Percentiles rank a stretch among this genome's conserved stretches.
phyloP scores from a whole-genome alignment of 352 stramenopile genomes.

The Detonula confervacea region DNA sequence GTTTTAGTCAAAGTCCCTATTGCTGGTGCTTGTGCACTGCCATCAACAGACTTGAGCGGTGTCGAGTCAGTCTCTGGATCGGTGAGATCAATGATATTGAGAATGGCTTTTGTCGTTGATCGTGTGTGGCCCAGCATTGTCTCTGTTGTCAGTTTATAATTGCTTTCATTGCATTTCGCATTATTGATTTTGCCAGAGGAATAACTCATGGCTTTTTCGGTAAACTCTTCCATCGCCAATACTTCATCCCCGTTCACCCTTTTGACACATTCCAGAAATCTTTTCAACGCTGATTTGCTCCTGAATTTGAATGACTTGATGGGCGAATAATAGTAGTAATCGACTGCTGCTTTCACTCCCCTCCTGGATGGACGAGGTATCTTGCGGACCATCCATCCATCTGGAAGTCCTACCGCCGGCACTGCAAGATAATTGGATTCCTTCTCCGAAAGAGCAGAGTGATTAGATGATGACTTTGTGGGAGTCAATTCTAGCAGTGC shows the following conservation, averaged over 20 bases:
- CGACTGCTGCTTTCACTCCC: background rate
- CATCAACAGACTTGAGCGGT: background rate
- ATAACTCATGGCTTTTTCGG: no score
- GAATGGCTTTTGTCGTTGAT: background rate
- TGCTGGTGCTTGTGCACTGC: background rate
- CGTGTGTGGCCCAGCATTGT: background rate
- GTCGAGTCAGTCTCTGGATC: constrained; percentile 1
- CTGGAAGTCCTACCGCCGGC: background rate
- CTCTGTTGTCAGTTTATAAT: no score
- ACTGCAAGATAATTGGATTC: background rate
- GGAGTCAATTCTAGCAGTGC: background rate
- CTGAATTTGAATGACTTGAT: background rate
- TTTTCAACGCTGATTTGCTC: background rate
- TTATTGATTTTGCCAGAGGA: no score
- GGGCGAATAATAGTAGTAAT: constrained; percentile 1
- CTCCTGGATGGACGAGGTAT: background rate
- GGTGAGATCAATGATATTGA: constrained; percentile 1
- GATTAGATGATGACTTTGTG: background rate
- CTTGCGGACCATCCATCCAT: background rate
- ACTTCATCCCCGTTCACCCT: background rate
- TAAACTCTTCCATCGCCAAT: background rate
- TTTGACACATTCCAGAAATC: constrained; percentile 1
- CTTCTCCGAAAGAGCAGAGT: background rate
- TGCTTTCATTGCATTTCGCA: no score
- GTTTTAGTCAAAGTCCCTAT: no score